phyloP scores from a whole-genome alignment of 805 yeast species.

The Candida incommunis region DNA sequence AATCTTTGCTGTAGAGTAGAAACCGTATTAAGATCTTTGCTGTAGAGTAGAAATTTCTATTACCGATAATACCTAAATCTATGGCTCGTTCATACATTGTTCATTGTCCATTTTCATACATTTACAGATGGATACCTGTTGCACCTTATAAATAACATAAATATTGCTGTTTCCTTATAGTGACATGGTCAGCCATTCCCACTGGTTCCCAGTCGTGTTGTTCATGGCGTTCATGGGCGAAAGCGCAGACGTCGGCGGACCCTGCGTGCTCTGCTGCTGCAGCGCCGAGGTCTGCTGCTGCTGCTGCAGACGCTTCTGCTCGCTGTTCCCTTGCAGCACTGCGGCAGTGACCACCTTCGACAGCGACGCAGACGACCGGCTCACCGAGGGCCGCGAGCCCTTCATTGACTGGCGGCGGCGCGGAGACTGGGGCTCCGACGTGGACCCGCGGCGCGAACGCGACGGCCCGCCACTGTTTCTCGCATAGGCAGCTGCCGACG shows the following conservation, averaged over 20 bases:
- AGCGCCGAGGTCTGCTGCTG: not conserved
- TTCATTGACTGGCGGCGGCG: constrained; percentile 7
- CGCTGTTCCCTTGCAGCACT: not conserved
- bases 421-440: constrained; percentile 1
- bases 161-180: too few species aligned
- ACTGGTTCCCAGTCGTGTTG: constrained; percentile 10
- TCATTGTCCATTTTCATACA: too few species aligned
- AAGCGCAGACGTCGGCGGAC: not conserved
- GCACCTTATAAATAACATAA: too few species aligned
- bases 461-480: constrained; percentile 1
- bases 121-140: too few species aligned
- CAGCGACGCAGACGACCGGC: constrained; percentile 3
- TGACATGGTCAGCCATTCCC: constrained; percentile 22
- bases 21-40: too few species aligned
- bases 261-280: not conserved
- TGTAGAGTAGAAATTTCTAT: too few species aligned
- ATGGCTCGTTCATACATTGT: too few species aligned
- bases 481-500: not conserved
- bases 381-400: constrained; percentile 11
- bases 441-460: constrained; percentile 5
- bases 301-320: too few species aligned
- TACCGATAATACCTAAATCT: too few species aligned
- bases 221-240: constrained; percentile 3
- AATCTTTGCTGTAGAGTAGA: too few species aligned
- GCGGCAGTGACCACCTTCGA: not conserved